Percentiles rank a stretch among this genome's conserved stretches.
These are phyloP conservation scores for Rutstroemia sp. DNA, from an alignment of 2,329 filamentous ascomycete genomes.

Conservation along the genomic window DNA sequence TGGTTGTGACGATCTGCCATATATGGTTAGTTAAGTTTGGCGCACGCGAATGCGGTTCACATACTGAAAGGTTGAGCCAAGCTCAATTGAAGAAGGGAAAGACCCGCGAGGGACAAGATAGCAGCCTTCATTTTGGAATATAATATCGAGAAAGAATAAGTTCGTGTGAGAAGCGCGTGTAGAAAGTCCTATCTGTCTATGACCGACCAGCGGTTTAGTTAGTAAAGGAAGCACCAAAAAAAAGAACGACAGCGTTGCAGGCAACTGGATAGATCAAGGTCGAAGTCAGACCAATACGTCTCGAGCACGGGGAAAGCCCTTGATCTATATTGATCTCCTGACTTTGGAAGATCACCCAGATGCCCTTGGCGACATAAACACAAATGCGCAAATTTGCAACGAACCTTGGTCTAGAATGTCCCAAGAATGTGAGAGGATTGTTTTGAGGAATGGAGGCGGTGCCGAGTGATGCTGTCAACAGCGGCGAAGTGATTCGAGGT, in stretches of 20 bases:
- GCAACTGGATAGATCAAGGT: not conserved
- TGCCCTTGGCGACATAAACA: not conserved
- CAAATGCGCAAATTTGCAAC: not conserved
- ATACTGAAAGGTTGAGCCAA: slow-evolving; percentile 34
- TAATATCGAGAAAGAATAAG: not conserved
- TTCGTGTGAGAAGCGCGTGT: not conserved
- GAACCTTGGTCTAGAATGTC: not conserved
- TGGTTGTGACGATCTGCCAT: slow-evolving; percentile 21
- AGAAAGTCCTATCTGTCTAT: not conserved
- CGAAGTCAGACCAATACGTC: too few relatives aligned
- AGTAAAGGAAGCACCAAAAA: not conserved
- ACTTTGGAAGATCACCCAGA: not conserved
- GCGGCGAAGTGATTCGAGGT: not conserved
- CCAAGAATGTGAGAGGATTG: not conserved
- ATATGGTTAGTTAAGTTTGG: not conserved
- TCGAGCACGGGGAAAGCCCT: not conserved
- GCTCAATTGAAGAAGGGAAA: slow-evolving; percentile 35
- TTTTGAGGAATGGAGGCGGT: not conserved
- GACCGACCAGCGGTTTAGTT: slow-evolving; percentile 4
- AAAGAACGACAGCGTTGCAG: not conserved
- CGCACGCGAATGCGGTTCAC: not conserved
- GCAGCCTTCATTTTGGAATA: slow-evolving; percentile 38
- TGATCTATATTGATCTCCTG: not conserved
- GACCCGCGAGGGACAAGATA: slow-evolving; percentile 31
- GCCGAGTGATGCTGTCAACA: not conserved